Conservation (phyloP, 2,329 filamentous ascomycete species). For the Nannizziopsis barbatae region DNA sequence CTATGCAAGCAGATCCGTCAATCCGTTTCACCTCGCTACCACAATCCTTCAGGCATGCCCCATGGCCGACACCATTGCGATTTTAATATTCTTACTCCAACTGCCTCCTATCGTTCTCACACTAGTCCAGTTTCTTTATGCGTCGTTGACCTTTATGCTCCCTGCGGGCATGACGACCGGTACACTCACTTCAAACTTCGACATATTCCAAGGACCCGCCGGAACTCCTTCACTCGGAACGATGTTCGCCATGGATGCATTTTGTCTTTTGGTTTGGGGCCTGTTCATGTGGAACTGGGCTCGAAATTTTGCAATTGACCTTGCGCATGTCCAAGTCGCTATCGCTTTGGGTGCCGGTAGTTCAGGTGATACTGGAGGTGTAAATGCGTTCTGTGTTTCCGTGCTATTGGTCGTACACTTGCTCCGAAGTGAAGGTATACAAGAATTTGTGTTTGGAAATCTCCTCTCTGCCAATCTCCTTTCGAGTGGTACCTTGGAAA, state of each 20-base stretch:
- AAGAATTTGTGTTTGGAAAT: constrained; percentile 41
- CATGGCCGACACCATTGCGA: constrained; percentile 88
- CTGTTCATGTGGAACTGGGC: constrained; percentile 76
- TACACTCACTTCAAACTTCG: constrained; percentile 65
- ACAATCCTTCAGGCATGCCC: constrained; percentile 85
- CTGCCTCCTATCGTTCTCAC: constrained; percentile 80
- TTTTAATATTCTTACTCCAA: constrained; percentile 89
- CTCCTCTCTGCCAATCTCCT: constrained; percentile 36
- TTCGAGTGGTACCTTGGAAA: constrained; percentile 33
- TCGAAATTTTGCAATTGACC: constrained; percentile 77
- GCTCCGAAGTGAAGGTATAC: constrained; percentile 36
- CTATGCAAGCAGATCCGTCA: constrained; percentile 43
- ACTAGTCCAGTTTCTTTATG: constrained; percentile 83
- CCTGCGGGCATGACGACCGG: constrained; percentile 67
- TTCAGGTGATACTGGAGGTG: constrained; percentile 37
- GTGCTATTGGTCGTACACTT: constrained; percentile 38
- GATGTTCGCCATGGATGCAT: constrained; percentile 69
- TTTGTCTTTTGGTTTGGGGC: constrained; percentile 69
- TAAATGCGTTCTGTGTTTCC: constrained; percentile 36
- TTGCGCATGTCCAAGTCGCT: constrained; percentile 87
- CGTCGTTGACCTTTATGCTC: constrained; percentile 82
- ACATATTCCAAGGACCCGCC: constrained; percentile 79
- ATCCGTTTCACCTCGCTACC: constrained; percentile 63
- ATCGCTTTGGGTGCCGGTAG: constrained; percentile 76
- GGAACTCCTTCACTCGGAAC: constrained; percentile 79